Conservation (phyloP, 106 monocot species). For the Chionographis japonica region DNA sequence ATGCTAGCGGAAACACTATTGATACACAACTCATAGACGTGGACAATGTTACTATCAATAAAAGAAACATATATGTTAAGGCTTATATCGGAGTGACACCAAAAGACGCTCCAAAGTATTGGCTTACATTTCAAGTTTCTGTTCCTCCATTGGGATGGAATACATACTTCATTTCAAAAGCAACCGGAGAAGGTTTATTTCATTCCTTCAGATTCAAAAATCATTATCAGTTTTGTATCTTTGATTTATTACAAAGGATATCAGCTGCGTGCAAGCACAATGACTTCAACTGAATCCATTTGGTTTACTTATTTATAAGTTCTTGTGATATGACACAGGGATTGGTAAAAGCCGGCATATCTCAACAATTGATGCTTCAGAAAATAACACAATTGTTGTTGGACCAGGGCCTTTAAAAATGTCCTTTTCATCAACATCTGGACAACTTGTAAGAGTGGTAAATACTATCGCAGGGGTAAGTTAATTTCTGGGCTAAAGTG, state of each 20-base stretch:
- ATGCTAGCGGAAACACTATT: constrained; percentile 49
- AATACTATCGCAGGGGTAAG: constrained; percentile 59
- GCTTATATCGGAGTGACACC: constrained; percentile 63
- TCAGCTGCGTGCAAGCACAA: too few species aligned
- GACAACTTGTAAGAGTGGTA: constrained; percentile 49
- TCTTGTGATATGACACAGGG: constrained; percentile 9
- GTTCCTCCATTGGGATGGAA: constrained; percentile 73
- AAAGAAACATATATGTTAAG: constrained; percentile 60
- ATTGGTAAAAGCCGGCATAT: constrained; percentile 6
- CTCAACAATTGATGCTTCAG: constrained; percentile 18
- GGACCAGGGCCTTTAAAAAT: constrained; percentile 67
- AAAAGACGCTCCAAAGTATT: constrained; percentile 47
- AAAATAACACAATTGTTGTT: constrained; percentile 45
- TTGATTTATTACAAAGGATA: too few species aligned
- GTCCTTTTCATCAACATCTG: constrained; percentile 49
- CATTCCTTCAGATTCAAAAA: neutral
- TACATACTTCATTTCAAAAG: constrained; percentile 63
- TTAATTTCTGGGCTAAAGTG: neutral
- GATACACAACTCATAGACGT: constrained; percentile 49
- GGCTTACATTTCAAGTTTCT: constrained; percentile 66
- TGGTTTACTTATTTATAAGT: neutral
- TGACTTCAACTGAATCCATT: too few species aligned
- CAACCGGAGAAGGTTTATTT: constrained; percentile 31
- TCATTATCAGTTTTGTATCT: too few species aligned
- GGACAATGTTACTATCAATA: constrained; percentile 45